A percentile compares a stretch with the other conserved stretches of the same genome.
Evolutionary conservation across 2,329 filamentous ascomycete genomes (phyloP).

Genomic region (Calonectria leucothoes): DNA sequence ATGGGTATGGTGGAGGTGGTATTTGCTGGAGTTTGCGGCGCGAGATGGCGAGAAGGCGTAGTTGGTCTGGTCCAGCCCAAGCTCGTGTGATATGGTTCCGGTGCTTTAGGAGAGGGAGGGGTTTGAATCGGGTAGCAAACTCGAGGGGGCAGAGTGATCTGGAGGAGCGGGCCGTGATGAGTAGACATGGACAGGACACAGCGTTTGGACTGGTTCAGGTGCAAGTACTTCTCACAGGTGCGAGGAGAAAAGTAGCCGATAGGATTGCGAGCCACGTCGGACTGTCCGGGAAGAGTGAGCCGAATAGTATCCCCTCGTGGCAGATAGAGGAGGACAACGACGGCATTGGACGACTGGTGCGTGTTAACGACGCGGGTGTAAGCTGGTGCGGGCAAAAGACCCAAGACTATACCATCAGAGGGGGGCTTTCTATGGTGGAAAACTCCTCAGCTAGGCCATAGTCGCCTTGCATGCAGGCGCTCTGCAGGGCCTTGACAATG

Average conservation of each 20-base stretch:
- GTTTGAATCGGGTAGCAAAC: neutral
- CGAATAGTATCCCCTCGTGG: neutral
- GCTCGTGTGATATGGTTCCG: neutral
- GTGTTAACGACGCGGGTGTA: neutral
- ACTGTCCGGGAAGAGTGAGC: neutral
- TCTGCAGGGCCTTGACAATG: neutral
- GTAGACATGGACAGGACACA: neutral
- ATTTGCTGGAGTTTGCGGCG: neutral
- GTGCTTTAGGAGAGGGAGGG: neutral
- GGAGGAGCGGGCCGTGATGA: neutral
- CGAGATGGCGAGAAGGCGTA: neutral
- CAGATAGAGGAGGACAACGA: neutral
- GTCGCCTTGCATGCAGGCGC: neutral
- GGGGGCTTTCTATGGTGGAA: neutral
- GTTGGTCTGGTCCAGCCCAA: neutral
- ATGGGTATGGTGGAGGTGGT: neutral
- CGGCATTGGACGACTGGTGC: neutral
- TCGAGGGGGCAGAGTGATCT: neutral
- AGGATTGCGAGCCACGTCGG: neutral
- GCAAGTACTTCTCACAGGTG: neutral
- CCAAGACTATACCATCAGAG: neutral
- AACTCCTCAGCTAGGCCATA: neutral
- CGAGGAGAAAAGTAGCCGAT: neutral
- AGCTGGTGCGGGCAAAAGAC: neutral
- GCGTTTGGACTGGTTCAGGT: neutral